These are phyloP conservation scores for Penicillium flavigenum DNA, from an alignment of 495 filamentous ascomycete species.

Conservation along the genomic window DNA sequence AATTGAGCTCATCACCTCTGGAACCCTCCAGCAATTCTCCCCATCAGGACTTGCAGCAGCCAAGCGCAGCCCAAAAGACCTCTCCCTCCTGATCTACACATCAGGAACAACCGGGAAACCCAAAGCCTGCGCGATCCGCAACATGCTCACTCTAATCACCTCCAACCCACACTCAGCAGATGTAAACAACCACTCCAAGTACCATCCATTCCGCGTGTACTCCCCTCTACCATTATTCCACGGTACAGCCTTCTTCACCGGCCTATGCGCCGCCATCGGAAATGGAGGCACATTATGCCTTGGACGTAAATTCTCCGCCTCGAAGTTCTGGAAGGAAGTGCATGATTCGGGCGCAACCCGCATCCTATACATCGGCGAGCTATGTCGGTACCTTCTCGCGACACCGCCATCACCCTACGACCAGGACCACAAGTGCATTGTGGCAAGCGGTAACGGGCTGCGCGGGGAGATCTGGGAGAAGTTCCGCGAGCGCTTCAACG, in stretches of 20 bases:
- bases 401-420: slow-evolving; percentile 74
- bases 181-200: slow-evolving; percentile 37
- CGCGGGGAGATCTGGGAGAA: slow-evolving; percentile 87
- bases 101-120: slow-evolving; percentile 88
- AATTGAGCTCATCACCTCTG: slow-evolving; percentile 42
- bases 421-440: slow-evolving; percentile 65
- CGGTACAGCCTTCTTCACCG: slow-evolving; percentile 70
- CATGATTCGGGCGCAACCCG: slow-evolving; percentile 72
- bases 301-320: slow-evolving; percentile 77
- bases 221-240: slow-evolving; percentile 94
- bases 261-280: slow-evolving; percentile 47
- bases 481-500: slow-evolving; percentile 82
- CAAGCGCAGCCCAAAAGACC: slow-evolving; percentile 47
- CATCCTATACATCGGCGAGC: slow-evolving; percentile 94
- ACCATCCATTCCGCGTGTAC: slow-evolving; percentile 69
- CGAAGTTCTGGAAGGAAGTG: slow-evolving; percentile 82
- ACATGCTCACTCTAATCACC: slow-evolving; percentile 52
- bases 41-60: slow-evolving; percentile 33
- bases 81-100: slow-evolving; percentile 77
- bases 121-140: slow-evolving; percentile 77
- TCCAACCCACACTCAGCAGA: slow-evolving; percentile 43
- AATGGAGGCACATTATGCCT: slow-evolving; percentile 47
- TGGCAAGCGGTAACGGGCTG: slow-evolving; percentile 86
- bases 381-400: slow-evolving; percentile 83
- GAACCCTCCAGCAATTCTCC: slow-evolving; percentile 42